These are phyloP conservation scores for Globisporangium parvum DNA, from an alignment of 352 stramenopile species.

Conservation along the genomic window DNA sequence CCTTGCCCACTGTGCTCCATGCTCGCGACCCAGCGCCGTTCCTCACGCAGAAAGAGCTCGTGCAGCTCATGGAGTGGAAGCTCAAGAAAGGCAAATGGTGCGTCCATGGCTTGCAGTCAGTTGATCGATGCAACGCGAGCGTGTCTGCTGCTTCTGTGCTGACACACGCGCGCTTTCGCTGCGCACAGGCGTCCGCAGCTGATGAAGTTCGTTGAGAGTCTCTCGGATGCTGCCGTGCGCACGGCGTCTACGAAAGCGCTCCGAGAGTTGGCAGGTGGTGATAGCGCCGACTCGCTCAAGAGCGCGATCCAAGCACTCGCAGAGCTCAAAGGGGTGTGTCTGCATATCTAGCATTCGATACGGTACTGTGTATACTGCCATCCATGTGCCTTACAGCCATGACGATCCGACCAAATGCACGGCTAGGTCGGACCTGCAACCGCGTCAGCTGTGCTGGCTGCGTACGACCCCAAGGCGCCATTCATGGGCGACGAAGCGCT, in stretches of 20 bases:
- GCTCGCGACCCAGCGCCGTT: constrained; percentile 41
- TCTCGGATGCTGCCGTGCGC: constrained; percentile 41
- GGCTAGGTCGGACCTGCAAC: constrained; percentile 68
- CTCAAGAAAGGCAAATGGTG: constrained; percentile 84
- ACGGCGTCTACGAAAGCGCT: constrained; percentile 39
- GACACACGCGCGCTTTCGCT: no score
- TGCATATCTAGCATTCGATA: no score
- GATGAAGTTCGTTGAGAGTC: constrained; percentile 58
- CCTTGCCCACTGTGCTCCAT: constrained; percentile 33
- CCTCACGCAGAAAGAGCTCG: constrained; percentile 48
- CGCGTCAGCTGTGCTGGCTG: constrained; percentile 61
- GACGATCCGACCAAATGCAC: not conserved
- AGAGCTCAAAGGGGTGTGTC: constrained; percentile 60
- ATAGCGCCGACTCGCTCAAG: constrained; percentile 21
- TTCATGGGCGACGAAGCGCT: constrained; percentile 82
- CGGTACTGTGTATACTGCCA: not conserved
- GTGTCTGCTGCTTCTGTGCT: no score
- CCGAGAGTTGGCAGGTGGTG: constrained; percentile 9
- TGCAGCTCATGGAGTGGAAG: constrained; percentile 77
- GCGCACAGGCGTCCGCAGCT: constrained; percentile 50
- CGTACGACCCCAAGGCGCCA: constrained; percentile 54
- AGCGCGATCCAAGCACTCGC: constrained; percentile 43
- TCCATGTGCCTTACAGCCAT: not conserved
- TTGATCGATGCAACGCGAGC: no score
- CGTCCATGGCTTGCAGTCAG: no score